Evolutionary conservation across 2,329 filamentous ascomycete species (phyloP), one percentile per base, ranked within the genome.

Genomic region (Fusarium siculi): DNA sequence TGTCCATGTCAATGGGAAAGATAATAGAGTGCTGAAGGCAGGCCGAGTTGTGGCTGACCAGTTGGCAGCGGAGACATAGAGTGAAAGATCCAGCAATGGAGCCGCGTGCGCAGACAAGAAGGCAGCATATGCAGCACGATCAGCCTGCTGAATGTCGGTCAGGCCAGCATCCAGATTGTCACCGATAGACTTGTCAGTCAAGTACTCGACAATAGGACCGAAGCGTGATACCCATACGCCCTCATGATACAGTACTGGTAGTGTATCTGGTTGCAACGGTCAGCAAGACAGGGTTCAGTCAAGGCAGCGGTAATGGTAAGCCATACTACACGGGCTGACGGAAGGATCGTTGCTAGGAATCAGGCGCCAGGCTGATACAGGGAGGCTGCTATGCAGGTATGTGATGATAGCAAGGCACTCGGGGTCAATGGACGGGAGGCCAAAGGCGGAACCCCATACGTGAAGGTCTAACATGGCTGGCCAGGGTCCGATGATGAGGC

Each of bases 51-150:
- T 85, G 47, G 87, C 85, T 62, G 91, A 87, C 88, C 96, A 99
- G 84, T 98, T 98, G 72, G 94, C 90, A 64, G 92, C 93, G 37
- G 95, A 96, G 72, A 96, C 93, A 81, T 97, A 98, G 76, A 98
- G 91, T 57, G 92, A 95, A 64, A 98, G 90, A 76, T 97, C 93
- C 76, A 98, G 81, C 68, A 98, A 89, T 37, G 92, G 90, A 55
- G 91, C 90, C n/a, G 92, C 93, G 66, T 92, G 91, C 32, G 91
- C 89, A 79, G 91, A 87, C 74, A 98, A 84, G 82, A 95, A 95
- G 70, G 93, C 89, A 40, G 89, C 85, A 82, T 88, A 87, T 69
- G 86, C 90, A 72, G 85, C 78, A 53, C 79, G 74, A 76, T 90
- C 87, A 30, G 87, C 87, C 40, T 77, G 76, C 75, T 86, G 84